Percentiles rank a stretch among this genome's conserved stretches.
Conservation (phyloP, 768 basidiomycete genomes). For the Gloeopeniophorella convolvens region DNA sequence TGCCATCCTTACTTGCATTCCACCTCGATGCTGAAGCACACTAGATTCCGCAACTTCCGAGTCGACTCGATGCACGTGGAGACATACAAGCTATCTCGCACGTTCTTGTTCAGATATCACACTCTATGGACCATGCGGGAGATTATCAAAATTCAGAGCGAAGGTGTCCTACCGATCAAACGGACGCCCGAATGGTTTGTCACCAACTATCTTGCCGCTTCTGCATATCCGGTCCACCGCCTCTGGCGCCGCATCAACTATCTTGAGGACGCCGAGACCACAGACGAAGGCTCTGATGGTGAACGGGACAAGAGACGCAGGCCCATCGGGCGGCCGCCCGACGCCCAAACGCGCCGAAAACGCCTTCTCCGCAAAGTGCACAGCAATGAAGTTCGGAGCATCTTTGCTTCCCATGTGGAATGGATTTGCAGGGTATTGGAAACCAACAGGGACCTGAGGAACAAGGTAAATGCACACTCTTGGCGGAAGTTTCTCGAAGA, state of each 20-base stretch:
- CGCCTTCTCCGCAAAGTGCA: constrained; percentile 44
- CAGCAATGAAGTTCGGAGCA: constrained; percentile 41
- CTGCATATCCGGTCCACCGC: constrained; percentile 23
- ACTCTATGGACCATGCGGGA: constrained; percentile 41
- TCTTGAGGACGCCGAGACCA: constrained; percentile 17
- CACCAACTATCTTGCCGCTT: constrained; percentile 32
- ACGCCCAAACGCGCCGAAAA: constrained; percentile 25
- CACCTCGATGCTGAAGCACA: not conserved
- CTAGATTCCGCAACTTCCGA: constrained; percentile 38
- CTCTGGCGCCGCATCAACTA: constrained; percentile 34
- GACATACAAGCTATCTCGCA: constrained; percentile 37
- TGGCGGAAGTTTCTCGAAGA: constrained; percentile 41
- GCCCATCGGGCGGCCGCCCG: not conserved
- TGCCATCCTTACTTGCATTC: not conserved
- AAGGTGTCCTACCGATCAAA: constrained; percentile 26
- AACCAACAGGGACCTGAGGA: constrained; percentile 34
- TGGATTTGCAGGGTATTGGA: constrained; percentile 43
- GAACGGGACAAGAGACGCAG: not conserved
- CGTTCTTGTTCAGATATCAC: constrained; percentile 48
- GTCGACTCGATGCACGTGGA: constrained; percentile 41
- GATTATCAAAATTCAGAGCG: constrained; percentile 33
- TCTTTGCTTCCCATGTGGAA: constrained; percentile 49
- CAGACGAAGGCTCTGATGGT: constrained; percentile 4
- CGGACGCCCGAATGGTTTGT: constrained; percentile 49
- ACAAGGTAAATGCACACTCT: constrained; percentile 33